phyloP scores from a whole-genome alignment of 495 filamentous ascomycete species.

The Daldinia concentrica region DNA sequence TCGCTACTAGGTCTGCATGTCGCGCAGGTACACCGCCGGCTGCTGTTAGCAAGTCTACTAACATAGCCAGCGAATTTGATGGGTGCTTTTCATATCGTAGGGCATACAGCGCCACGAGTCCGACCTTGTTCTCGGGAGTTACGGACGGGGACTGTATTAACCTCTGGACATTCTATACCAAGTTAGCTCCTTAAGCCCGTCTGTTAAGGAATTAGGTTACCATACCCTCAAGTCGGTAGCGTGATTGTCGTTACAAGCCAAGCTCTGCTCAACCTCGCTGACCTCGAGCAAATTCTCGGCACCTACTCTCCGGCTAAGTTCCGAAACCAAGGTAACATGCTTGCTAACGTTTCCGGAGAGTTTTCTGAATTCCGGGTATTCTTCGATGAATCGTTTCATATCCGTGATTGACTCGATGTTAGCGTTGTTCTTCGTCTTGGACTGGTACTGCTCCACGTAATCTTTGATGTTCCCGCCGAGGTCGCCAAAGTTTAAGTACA shows the following conservation, averaged over 20 bases:
- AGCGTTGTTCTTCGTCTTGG: conserved; percentile 88
- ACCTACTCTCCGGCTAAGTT: conserved; percentile 86
- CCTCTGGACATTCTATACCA: conserved; percentile 76
- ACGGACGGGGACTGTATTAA: conserved; percentile 81
- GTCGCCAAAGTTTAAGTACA: conserved; percentile 99
- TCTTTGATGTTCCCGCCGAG: conserved; percentile 98
- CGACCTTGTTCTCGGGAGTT: conserved; percentile 79
- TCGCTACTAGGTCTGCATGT: conserved; percentile 75
- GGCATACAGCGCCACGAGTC: conserved; percentile 89
- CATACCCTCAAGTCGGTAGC: conserved; percentile 81
- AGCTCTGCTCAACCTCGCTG: conserved; percentile 94
- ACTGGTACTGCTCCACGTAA: conserved; percentile 97
- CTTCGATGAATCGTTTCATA: conserved; percentile 99
- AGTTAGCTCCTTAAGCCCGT: conserved; percentile 7
- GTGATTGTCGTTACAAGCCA: conserved; percentile 97
- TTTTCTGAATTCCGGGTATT: conserved; percentile 96
- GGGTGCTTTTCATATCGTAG: conserved; percentile 89
- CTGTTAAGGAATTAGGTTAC: not conserved
- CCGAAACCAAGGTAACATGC: conserved; percentile 93
- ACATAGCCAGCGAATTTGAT: conserved; percentile 77
- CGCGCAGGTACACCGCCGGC: conserved; percentile 77
- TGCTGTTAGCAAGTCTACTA: conserved; percentile 85
- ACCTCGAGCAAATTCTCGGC: conserved; percentile 88
- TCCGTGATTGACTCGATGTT: conserved; percentile 96
- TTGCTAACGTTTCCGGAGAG: conserved; percentile 98